Percentiles rank a stretch among this genome's conserved stretches.
Evolutionary conservation across 306 rosid genomes (phyloP).

Genomic region (Phaseolus lunatus): DNA sequence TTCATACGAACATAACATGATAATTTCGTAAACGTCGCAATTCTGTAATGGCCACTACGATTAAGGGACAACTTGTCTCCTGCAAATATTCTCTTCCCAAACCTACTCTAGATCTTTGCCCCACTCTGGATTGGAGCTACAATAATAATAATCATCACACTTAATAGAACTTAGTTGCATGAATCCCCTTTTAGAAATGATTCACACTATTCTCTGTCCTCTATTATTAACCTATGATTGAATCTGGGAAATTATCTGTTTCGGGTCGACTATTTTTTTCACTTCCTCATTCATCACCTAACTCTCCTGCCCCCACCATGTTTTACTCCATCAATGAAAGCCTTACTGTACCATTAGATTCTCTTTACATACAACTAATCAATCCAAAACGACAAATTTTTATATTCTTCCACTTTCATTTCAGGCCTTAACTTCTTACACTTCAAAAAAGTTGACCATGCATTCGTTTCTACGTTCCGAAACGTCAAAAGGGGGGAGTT

Average conservation of each 20-base stretch:
- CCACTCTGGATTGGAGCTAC: background rate
- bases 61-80: constrained; percentile 42
- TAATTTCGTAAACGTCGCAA: constrained; percentile 26
- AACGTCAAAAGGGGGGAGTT: no score
- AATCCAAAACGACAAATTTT: constrained; percentile 39
- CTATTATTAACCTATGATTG: constrained; percentile 33
- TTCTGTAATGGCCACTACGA: constrained; percentile 33
- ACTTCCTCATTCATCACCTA: constrained; percentile 32
- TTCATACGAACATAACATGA: constrained; percentile 19
- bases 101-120: constrained; percentile 25
- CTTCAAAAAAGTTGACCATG: no score
- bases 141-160: background rate
- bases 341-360: constrained; percentile 41
- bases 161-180: background rate
- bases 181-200: background rate
- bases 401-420: background rate
- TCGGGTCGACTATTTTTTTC: constrained; percentile 16
- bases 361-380: constrained; percentile 25
- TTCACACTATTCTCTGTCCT: constrained; percentile 24
- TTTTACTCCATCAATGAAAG: constrained; percentile 36
- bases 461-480: no score
- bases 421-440: no score
- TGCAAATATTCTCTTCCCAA: constrained; percentile 45
- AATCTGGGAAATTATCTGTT: constrained; percentile 1
- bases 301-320: constrained; percentile 11